phyloP scores from a whole-genome alignment of 768 basidiomycete genomes.

The Candolleomyces aberdarensis region DNA sequence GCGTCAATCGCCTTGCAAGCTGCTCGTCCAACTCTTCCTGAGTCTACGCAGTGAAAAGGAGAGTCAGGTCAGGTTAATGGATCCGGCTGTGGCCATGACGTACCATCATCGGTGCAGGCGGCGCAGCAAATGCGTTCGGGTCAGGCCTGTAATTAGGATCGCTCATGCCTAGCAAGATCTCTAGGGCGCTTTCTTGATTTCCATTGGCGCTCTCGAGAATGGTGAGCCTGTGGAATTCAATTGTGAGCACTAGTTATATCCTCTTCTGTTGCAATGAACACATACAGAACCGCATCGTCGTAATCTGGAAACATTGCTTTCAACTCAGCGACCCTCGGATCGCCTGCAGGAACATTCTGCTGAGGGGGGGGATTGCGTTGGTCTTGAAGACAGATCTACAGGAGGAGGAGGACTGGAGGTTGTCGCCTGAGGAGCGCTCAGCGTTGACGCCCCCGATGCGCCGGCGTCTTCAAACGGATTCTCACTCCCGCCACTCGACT shows the following conservation, averaged over 20 bases:
- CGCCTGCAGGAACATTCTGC: constrained; percentile 22
- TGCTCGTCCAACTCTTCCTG: constrained; percentile 80
- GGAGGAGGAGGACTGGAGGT: neutral
- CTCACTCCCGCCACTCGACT: constrained; percentile 2
- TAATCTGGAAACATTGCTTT: constrained; percentile 79
- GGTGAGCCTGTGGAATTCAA: constrained; percentile 41
- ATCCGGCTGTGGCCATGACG: neutral
- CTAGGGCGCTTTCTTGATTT: constrained; percentile 73
- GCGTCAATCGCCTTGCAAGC: constrained; percentile 66
- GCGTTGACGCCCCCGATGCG: neutral
- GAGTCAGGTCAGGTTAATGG: neutral
- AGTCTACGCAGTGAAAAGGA: constrained; percentile 24
- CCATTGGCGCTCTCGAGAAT: constrained; percentile 72
- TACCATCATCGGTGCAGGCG: constrained; percentile 18
- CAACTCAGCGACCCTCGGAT: constrained; percentile 53
- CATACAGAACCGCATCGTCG: constrained; percentile 68
- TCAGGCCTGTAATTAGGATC: constrained; percentile 69
- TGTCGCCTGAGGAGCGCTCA: neutral
- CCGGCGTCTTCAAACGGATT: neutral
- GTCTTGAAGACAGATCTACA: neutral
- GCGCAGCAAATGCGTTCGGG: constrained; percentile 12
- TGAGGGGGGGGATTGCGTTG: neutral
- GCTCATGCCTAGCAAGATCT: constrained; percentile 78
- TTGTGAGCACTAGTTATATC: neutral
- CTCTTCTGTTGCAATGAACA: constrained; percentile 7